These are phyloP conservation scores for Gentiana macrophylla DNA, from an alignment of 257 asterid genomes.

Conservation along the genomic window DNA sequence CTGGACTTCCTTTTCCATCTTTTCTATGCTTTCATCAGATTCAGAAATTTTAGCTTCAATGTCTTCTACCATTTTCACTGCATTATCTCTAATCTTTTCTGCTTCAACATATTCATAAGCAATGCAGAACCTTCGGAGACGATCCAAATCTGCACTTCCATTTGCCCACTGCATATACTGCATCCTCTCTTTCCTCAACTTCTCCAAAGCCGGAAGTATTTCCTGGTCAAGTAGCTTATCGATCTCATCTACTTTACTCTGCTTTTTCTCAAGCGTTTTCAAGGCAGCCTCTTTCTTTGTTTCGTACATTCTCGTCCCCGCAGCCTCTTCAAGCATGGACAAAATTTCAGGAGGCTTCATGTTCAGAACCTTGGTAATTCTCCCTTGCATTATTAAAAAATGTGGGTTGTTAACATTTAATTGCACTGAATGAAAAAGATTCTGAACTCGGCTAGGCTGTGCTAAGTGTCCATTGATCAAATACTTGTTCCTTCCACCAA, in stretches of 20 bases:
- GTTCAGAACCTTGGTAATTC: conserved; percentile 90
- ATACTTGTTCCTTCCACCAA: conserved; percentile 98
- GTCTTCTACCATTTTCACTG: conserved; percentile 56
- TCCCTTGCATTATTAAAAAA: conserved; percentile 99
- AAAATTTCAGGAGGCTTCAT: conserved; percentile 97
- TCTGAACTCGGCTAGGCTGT: conserved; percentile 96
- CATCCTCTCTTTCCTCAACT: conserved; percentile 85
- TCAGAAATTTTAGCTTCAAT: conserved; percentile 48
- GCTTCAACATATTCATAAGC: conserved; percentile 90
- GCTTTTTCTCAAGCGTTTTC: conserved; percentile 97
- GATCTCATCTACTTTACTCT: conserved; percentile 88
- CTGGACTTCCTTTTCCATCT: conserved; percentile 48
- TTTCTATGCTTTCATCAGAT: conserved; percentile 38
- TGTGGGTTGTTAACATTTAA: conserved; percentile 96
- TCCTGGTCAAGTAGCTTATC: conserved; percentile 97
- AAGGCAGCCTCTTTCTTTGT: conserved; percentile 96
- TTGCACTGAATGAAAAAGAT: conserved; percentile 98
- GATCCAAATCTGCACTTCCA: conserved; percentile 88
- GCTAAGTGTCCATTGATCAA: conserved; percentile 96
- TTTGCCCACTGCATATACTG: conserved; percentile 99
- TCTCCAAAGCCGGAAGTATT: conserved; percentile 91
- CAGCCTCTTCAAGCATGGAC: conserved; percentile 99
- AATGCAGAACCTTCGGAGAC: conserved; percentile 83
- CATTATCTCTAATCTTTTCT: conserved; percentile 61
- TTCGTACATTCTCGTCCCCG: conserved; percentile 99